Percentiles rank a stretch among this genome's conserved stretches.
Conservation (phyloP, 1,139 yeast genomes). For the Arxiozyma slooffiae region DNA sequence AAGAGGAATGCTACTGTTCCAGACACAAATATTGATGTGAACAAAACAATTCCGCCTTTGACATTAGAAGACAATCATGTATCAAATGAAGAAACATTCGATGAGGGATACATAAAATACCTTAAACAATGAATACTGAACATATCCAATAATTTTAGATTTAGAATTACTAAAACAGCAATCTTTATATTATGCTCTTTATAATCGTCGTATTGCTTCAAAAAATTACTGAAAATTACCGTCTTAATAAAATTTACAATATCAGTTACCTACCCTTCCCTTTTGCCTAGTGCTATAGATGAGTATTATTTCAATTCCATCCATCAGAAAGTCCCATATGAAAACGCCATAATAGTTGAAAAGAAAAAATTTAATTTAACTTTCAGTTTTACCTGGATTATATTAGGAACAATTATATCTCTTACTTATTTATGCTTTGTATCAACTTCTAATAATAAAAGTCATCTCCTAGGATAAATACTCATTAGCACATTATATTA, state of each 20-base stretch:
- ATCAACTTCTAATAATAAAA: neutral
- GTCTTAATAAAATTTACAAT: neutral
- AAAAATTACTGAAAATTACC: neutral
- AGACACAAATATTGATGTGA: neutral
- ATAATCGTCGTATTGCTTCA: neutral
- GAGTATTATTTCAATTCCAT: neutral
- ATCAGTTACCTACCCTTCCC: neutral
- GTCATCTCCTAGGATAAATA: neutral
- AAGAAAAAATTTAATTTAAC: neutral
- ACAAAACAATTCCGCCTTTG: conserved; percentile 6
- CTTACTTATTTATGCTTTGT: neutral
- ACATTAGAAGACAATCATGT: conserved; percentile 2
- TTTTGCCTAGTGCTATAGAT: neutral
- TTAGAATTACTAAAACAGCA: conserved; percentile 50
- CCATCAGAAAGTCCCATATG: neutral
- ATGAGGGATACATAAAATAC: conserved; percentile 25
- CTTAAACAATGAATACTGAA: conserved; percentile 5
- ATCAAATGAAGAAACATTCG: conserved; percentile 24
- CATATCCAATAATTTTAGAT: conserved; percentile 29
- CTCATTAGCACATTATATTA: neutral
- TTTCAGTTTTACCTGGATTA: neutral
- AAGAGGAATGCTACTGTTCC: too few species aligned
- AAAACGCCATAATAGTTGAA: neutral
- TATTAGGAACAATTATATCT: neutral
- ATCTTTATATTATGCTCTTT: conserved; percentile 36